These are phyloP conservation scores for Blastomyces gilchristii DNA, from an alignment of 2,329 filamentous ascomycete genomes.

Conservation along the genomic window DNA sequence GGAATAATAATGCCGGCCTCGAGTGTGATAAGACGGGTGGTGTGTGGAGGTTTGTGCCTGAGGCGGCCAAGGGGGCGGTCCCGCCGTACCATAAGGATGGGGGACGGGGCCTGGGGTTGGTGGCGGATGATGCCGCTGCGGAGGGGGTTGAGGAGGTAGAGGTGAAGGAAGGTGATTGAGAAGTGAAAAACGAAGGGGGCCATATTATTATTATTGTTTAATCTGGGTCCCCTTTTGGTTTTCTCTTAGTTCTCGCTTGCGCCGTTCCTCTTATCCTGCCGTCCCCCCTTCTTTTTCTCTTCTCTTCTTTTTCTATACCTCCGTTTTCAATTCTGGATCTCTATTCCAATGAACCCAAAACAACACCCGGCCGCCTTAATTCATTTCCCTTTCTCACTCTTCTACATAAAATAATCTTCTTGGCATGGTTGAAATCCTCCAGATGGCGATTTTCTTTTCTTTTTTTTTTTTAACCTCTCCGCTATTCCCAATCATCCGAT, in stretches of 20 bases:
- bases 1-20: slow-evolving; percentile 25
- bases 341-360: neutral
- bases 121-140: slow-evolving; percentile 4
- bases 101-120: slow-evolving; percentile 31
- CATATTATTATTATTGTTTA: neutral
- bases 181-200: neutral
- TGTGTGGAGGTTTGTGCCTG: slow-evolving; percentile 57
- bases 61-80: slow-evolving; percentile 38
- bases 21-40: slow-evolving; percentile 59
- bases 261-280: neutral
- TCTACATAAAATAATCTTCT: neutral
- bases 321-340: neutral
- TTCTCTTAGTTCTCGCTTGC: neutral
- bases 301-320: neutral
- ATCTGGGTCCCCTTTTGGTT: no score
- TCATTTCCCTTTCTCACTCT: neutral
- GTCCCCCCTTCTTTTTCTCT: neutral
- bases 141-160: slow-evolving; percentile 2
- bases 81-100: slow-evolving; percentile 36
- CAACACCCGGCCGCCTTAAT: neutral
- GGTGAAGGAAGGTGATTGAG: slow-evolving; percentile 1
- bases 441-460: neutral
- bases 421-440: neutral
- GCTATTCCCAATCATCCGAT: neutral
- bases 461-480: neutral